Evolutionary conservation across 2,329 filamentous ascomycete species (phyloP).

Genomic region (Eutypa lata): DNA sequence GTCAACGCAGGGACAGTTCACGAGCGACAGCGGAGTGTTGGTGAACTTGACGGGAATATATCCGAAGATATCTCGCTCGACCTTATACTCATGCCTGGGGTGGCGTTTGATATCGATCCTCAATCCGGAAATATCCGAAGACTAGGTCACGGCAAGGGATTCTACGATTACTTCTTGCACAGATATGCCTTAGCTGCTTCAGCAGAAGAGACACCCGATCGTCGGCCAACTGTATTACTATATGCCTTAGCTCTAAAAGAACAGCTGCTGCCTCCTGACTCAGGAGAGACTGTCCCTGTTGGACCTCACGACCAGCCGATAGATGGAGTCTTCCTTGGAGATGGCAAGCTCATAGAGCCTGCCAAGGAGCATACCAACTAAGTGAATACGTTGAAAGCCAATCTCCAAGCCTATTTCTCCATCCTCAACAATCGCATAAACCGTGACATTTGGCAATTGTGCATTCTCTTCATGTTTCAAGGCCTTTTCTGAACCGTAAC

Average conservation of each 20-base stretch:
- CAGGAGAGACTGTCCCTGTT: conserved; percentile 66
- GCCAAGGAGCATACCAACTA: conserved; percentile 21
- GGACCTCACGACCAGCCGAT: conserved; percentile 74
- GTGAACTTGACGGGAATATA: conserved; percentile 48
- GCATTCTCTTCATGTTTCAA: not conserved
- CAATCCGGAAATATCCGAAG: conserved; percentile 59
- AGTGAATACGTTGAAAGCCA: conserved; percentile 12
- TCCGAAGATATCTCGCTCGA: conserved; percentile 60
- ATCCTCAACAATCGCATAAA: conserved; percentile 10
- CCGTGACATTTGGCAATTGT: conserved; percentile 3
- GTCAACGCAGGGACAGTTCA: conserved; percentile 64
- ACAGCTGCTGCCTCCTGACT: conserved; percentile 65
- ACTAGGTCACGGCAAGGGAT: conserved; percentile 91
- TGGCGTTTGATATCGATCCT: conserved; percentile 75
- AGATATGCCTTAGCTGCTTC: conserved; percentile 55
- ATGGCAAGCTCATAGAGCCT: conserved; percentile 55
- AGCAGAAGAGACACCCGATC: conserved; percentile 29
- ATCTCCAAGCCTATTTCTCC: conserved; percentile 6
- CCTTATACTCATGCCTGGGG: conserved; percentile 85
- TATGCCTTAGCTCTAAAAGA: conserved; percentile 82
- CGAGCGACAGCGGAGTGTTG: conserved; percentile 69
- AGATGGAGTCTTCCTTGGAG: conserved; percentile 72
- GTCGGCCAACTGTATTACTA: conserved; percentile 43
- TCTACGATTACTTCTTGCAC: conserved; percentile 91
- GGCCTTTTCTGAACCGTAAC: not conserved